These are phyloP conservation scores for Tolypocladium guangdongense DNA, from an alignment of 2,329 filamentous ascomycete species.

Conservation along the genomic window DNA sequence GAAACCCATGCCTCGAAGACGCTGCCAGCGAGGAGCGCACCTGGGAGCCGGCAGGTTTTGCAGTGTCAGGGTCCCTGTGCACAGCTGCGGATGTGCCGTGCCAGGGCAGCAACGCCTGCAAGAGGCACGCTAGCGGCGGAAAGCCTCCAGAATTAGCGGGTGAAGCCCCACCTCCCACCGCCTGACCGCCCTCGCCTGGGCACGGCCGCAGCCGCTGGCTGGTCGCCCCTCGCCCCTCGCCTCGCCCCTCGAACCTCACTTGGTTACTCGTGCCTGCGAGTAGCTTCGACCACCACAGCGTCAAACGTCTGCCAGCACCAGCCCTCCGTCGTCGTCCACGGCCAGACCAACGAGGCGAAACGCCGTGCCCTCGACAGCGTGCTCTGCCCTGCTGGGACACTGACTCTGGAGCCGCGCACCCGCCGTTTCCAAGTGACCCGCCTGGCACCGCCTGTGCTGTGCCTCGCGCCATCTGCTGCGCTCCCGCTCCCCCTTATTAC, in stretches of 20 bases:
- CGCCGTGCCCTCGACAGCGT: not conserved
- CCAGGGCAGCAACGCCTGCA: too few species aligned
- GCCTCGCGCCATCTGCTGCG: not conserved
- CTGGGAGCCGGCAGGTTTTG: not conserved
- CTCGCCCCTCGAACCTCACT: not conserved
- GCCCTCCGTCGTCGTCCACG: not conserved
- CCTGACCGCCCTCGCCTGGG: slow-evolving; percentile 1
- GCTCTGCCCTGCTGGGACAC: not conserved
- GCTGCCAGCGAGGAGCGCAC: not conserved
- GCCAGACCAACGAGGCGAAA: not conserved
- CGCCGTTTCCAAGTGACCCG: not conserved
- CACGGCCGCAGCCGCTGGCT: not conserved
- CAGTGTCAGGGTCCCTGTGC: too few species aligned
- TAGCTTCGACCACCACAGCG: not conserved
- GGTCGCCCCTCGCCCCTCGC: not conserved
- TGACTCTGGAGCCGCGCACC: not conserved
- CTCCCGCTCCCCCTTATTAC: not conserved
- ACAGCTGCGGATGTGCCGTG: too few species aligned
- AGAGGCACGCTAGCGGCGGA: not conserved
- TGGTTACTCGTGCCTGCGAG: too few species aligned
- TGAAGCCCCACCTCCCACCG: not conserved
- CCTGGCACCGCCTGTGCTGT: not conserved
- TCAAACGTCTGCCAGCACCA: not conserved
- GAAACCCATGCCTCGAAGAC: not conserved
- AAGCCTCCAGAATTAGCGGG: not conserved